Conservation (phyloP, 2,329 filamentous ascomycete species). For the Cladophialophora bantiana region DNA sequence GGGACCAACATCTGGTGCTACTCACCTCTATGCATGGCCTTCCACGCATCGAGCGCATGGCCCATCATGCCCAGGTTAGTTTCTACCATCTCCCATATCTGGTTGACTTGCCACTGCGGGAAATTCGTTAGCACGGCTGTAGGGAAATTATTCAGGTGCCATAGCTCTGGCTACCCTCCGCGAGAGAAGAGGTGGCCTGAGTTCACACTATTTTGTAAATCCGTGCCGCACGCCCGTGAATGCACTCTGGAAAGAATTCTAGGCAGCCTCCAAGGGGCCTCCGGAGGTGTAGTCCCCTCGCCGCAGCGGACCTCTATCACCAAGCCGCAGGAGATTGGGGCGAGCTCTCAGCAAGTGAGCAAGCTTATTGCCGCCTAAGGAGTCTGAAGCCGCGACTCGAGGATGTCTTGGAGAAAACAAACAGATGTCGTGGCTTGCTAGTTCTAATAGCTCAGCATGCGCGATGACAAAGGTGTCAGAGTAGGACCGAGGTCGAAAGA, state of each 20-base stretch:
- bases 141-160: neutral
- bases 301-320: neutral
- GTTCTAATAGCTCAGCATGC: slow-evolving; percentile 13
- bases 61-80: slow-evolving; percentile 49
- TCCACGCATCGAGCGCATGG: slow-evolving; percentile 42
- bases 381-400: neutral
- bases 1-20: slow-evolving; percentile 48
- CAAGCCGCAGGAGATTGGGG: neutral
- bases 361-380: slow-evolving; percentile 3
- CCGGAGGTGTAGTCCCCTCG: slow-evolving; percentile 3
- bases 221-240: slow-evolving; percentile 48
- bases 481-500: slow-evolving; percentile 5
- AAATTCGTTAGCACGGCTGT: slow-evolving; percentile 1
- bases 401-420: neutral
- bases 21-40: slow-evolving; percentile 42
- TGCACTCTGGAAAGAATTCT: slow-evolving; percentile 37
- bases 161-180: neutral
- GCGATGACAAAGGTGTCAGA: slow-evolving; percentile 16
- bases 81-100: slow-evolving; percentile 52
- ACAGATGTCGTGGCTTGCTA: slow-evolving; percentile 3
- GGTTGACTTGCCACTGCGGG: slow-evolving; percentile 48
- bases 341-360: slow-evolving; percentile 16
- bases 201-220: slow-evolving; percentile 49
- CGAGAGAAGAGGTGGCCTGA: neutral
- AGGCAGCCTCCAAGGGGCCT: slow-evolving; percentile 10